These are phyloP conservation scores for Erythrophleum fordii DNA, from an alignment of 306 rosid species.

Conservation along the genomic window DNA sequence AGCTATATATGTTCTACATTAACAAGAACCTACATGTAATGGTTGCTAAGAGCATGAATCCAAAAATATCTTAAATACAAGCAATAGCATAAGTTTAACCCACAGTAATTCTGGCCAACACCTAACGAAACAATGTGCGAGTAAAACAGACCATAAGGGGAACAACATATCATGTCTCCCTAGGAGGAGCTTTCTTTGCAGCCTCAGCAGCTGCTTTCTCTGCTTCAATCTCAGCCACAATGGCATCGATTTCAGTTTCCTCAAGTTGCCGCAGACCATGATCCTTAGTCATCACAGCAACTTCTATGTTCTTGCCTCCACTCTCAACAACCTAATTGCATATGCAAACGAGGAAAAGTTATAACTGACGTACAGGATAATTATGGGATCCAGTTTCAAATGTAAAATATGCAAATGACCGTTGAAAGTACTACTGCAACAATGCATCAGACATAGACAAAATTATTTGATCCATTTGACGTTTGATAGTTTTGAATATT, in stretches of 20 bases:
- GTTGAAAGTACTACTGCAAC: background rate
- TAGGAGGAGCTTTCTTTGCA: constrained; percentile 89
- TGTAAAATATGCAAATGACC: background rate
- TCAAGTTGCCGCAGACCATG: constrained; percentile 85
- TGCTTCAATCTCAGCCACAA: constrained; percentile 92
- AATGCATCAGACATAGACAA: background rate
- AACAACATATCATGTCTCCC: constrained; percentile 62
- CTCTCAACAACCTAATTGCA: constrained; percentile 92
- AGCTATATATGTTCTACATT: background rate
- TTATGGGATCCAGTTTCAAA: constrained; percentile 30
- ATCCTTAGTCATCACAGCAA: constrained; percentile 93
- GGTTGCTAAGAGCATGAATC: background rate
- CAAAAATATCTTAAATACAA: background rate
- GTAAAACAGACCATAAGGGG: constrained; percentile 11
- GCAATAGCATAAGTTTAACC: constrained; percentile 26
- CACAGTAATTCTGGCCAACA: too few species aligned
- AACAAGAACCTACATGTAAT: background rate
- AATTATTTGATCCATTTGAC: background rate
- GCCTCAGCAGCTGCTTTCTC: constrained; percentile 99
- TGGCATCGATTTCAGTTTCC: constrained; percentile 94
- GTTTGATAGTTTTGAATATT: background rate
- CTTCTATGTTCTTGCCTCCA: constrained; percentile 98
- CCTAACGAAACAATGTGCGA: background rate
- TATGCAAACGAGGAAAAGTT: background rate
- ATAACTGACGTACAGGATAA: background rate